Evolutionary conservation across 495 filamentous ascomycete genomes (phyloP), one percentile per base, ranked within the genome.

Genomic region (Penicillium malachiteum): DNA sequence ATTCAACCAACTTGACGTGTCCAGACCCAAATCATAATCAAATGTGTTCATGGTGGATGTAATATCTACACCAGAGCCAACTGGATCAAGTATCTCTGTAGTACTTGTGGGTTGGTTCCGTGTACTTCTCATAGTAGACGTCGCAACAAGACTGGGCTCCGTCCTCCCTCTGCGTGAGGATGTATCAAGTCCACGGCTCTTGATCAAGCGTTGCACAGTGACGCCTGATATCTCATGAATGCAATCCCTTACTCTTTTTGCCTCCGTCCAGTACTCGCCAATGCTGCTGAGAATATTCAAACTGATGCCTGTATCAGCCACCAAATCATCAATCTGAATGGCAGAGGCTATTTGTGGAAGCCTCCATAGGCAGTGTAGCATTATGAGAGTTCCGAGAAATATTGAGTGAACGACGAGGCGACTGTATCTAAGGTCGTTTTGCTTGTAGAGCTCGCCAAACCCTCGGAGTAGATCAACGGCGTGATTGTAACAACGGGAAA

Each of bases 201-300:
- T 70, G 18, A 76, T 48, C 13, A 78, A 55, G 35, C 72, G 65
- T 32, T 72, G 72, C 11, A 77, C 61, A 4, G 72, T 77, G 7
- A 66, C 66, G 14, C 62, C 56, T 1, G 70, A 74, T 45, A 78
- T 43, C 32, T 78, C 70, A 32, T 75, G 69, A 30, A 78, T 63
- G 17, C 74, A 72, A 48, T 80, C 75, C 7, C 77, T 64, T 1
- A 73, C 74, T 34, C 73, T 52, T 45, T 70, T 71, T 10, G 77
- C 75, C 49, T 75, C 73, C 5, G 62, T 53, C 74, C 76, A 80
- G 57, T 78, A 68, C 30, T 80, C 76, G 9, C 73, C 77, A 16
- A 76, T 72, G 18, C 74, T 74, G 55, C 76, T 77, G 11, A 80
- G 69, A 14, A 79, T 70, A 34, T 71, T 74, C 49, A 71, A 59